A percentile compares a stretch with the other conserved stretches of the same genome.
These are phyloP conservation scores for Alternaria hordeiaustralica DNA, from an alignment of 2,329 filamentous ascomycete genomes.

Conservation along the genomic window DNA sequence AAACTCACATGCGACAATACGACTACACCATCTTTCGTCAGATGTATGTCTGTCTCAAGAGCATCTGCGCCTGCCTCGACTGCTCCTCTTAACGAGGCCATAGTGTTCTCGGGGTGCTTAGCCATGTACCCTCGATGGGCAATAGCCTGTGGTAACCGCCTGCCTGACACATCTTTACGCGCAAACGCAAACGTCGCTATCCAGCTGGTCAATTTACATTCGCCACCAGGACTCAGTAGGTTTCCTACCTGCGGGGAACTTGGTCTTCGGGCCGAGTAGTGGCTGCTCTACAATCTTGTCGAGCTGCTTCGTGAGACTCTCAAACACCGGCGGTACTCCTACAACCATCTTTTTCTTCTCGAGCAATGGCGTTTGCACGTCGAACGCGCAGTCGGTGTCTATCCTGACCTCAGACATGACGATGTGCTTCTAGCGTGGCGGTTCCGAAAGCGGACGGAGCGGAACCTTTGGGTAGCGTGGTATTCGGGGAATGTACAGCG, in stretches of 20 bases:
- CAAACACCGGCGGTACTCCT: conserved; percentile 47
- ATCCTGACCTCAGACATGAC: conserved; percentile 27
- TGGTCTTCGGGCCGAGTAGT: conserved; percentile 36
- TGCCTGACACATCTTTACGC: conserved; percentile 43
- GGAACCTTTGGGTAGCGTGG: conserved; percentile 15
- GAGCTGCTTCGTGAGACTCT: conserved; percentile 42
- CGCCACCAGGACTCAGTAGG: neutral
- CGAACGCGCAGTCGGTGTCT: conserved; percentile 22
- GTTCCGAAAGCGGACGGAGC: conserved; percentile 14
- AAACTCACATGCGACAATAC: conserved; percentile 77
- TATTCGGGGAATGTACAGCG: neutral
- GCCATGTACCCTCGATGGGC: conserved; percentile 82
- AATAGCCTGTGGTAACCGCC: conserved; percentile 70
- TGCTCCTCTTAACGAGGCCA: conserved; percentile 78
- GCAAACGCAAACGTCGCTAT: conserved; percentile 46
- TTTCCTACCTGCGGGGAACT: conserved; percentile 36
- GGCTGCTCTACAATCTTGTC: conserved; percentile 46
- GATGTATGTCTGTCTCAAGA: conserved; percentile 86
- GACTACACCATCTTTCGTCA: conserved; percentile 81
- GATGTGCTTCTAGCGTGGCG: conserved; percentile 14
- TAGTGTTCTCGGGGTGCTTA: conserved; percentile 82
- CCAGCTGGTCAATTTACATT: conserved; percentile 19
- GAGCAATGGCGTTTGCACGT: conserved; percentile 41
- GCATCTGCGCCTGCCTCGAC: conserved; percentile 77
- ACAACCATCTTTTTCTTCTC: conserved; percentile 49